Evolutionary conservation across 805 yeast species (phyloP), one percentile per base, ranked within the genome.

Genomic region (Zygotorulaspora sp.): DNA sequence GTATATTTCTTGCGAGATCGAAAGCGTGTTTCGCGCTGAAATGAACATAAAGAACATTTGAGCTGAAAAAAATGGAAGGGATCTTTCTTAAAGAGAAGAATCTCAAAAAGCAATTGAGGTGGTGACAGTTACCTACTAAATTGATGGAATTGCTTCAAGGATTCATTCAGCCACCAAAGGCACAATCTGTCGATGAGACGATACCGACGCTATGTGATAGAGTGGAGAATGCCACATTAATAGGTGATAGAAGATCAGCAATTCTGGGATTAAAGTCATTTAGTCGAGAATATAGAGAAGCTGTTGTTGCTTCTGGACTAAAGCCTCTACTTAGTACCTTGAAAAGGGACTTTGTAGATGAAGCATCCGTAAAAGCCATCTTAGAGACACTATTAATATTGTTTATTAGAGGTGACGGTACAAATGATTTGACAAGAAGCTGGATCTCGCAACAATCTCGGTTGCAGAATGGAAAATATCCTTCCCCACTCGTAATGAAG

Each of bases 211-310:
- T 92, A 30, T 85, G 96, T 49, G 96, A 94, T 57, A 70, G 97
- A 28, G 73, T 90, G 38, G 76, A 79, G 30, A 87, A 92, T 63
- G 80, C 97, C 3, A 81, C 83, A 0, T 62, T 84, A 45, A 71
- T 92, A 2, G 78, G 83, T 19, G 98, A 92, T 62, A 71, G 97
- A 45, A 68, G 95, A 37, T 90, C 96, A 1, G 97, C 97, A 0
- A 84, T 90, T 3, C 69, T 90, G 24, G 90, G 95, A 0, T 67
- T 92, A 45, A 89, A 90, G 56, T 84, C 94, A 28, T 88, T 87
- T 58, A 78, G 94, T 43, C 71, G 97, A 39, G 86, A 87, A 50
- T 87, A 82, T 58, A 68, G 98, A 44, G 99, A 92, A 61, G 70
- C 81, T 2, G 97, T 92, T 2, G 86, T 89, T 31, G 94, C 95